phyloP scores from a whole-genome alignment of 192 early-diverging fungal species.

The Coemansia sp. region DNA sequence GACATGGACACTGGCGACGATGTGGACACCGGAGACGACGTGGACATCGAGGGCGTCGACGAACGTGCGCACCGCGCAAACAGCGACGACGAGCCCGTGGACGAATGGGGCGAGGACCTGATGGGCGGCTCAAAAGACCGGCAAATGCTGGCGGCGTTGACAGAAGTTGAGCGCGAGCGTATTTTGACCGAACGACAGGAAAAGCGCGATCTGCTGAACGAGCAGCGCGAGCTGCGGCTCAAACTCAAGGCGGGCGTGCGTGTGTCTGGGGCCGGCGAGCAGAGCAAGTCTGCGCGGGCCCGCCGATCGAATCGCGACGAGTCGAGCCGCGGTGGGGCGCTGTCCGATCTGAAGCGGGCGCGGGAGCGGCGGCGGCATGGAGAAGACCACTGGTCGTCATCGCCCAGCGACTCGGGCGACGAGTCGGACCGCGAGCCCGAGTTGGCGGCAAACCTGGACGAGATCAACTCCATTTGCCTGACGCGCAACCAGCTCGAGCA shows the following conservation, averaged over 20 bases:
- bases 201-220: constrained; percentile 45
- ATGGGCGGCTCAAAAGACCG: constrained; percentile 72
- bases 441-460: constrained; percentile 56
- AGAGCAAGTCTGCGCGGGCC: constrained; percentile 8
- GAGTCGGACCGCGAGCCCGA: constrained; percentile 23
- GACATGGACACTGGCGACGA: constrained; percentile 14
- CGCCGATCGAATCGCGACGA: constrained; percentile 9
- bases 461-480: constrained; percentile 60
- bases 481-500: constrained; percentile 65
- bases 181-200: constrained; percentile 76
- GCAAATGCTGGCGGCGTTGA: constrained; percentile 55
- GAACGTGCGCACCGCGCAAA: constrained; percentile 35
- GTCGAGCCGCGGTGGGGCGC: constrained; percentile 10
- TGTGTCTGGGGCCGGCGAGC: background rate
- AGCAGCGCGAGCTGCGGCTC: constrained; percentile 38
- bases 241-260: constrained; percentile 2
- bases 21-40: constrained; percentile 29
- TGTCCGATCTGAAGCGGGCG: constrained; percentile 58
- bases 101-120: constrained; percentile 70
- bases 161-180: constrained; percentile 72
- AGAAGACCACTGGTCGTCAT: constrained; percentile 27
- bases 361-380: constrained; percentile 47
- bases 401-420: constrained; percentile 30
- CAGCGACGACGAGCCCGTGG: constrained; percentile 59
- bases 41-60: constrained; percentile 50